Evolutionary conservation across 106 monocot genomes (phyloP).

Genomic region (Gastrodia elata): DNA sequence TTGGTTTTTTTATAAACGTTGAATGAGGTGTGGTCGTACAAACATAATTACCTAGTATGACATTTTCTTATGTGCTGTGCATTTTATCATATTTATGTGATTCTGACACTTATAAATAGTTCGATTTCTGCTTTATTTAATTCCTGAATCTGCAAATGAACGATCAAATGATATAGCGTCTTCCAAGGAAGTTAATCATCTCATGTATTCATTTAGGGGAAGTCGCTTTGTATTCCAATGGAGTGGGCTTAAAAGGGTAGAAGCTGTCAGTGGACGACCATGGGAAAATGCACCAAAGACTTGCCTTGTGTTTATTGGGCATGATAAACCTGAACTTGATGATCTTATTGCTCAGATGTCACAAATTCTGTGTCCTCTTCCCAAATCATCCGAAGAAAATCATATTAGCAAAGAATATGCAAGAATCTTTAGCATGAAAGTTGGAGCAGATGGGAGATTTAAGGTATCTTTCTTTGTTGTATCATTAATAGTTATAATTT

Average conservation of each 20-base stretch:
- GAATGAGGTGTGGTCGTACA: neutral
- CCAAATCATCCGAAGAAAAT: slow-evolving; percentile 4
- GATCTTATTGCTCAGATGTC: slow-evolving; percentile 17
- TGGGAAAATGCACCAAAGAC: slow-evolving; percentile 42
- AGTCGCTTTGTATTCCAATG: slow-evolving; percentile 45
- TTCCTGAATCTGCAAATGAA: slow-evolving; percentile 4
- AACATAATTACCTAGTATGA: neutral
- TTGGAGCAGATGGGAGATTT: slow-evolving; percentile 41
- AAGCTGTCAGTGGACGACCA: slow-evolving; percentile 32
- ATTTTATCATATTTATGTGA: neutral
- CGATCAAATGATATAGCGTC: neutral
- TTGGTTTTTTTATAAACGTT: neutral
- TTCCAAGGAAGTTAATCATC: neutral
- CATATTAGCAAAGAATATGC: slow-evolving; percentile 16
- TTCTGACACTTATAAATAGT: neutral
- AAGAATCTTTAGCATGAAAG: slow-evolving; percentile 15
- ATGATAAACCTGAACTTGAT: slow-evolving; percentile 34
- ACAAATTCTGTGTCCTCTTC: slow-evolving; percentile 5
- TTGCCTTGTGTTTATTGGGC: slow-evolving; percentile 40
- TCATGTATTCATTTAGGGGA: slow-evolving; percentile 19
- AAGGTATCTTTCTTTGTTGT: slow-evolving; percentile 17
- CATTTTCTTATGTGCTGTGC: neutral
- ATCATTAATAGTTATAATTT: neutral
- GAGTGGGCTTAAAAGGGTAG: slow-evolving; percentile 55
- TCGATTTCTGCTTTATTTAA: neutral